A percentile compares a stretch with the other conserved stretches of the same genome.
Evolutionary conservation across 176 grass and related monocot genomes (phyloP).

Genomic region (Bolboschoenus planiculmis): DNA sequence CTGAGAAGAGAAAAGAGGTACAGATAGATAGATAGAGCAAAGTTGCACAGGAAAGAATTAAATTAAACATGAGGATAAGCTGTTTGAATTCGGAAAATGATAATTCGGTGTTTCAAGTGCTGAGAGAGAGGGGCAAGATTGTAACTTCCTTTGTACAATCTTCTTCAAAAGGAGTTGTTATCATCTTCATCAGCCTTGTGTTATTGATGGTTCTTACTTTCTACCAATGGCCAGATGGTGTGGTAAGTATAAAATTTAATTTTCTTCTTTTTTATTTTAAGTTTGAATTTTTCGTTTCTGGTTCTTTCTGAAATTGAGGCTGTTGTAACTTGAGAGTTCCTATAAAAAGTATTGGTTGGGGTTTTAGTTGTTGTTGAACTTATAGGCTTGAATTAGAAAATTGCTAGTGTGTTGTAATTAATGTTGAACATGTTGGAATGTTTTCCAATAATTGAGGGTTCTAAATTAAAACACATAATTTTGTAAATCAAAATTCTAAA

Average conservation of each 20-base stretch:
- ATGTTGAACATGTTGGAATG: too few species aligned
- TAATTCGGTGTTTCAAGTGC: neutral
- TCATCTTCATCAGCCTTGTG: conserved; percentile 9
- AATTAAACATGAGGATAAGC: conserved; percentile 13
- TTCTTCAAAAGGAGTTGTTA: conserved; percentile 22
- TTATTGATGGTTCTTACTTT: conserved; percentile 18
- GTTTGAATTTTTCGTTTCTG: neutral
- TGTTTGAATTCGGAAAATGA: conserved; percentile 3
- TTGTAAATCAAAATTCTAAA: too few species aligned
- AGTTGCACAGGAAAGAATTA: too few species aligned
- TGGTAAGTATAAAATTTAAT: conserved; percentile 12
- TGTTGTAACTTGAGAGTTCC: too few species aligned
- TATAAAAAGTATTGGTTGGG: too few species aligned
- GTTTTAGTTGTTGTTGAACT: neutral
- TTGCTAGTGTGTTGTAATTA: neutral
- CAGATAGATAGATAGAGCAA: too few species aligned
- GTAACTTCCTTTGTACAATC: neutral
- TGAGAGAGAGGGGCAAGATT: neutral
- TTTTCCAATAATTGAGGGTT: too few species aligned
- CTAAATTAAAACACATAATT: too few species aligned
- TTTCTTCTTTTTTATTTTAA: neutral
- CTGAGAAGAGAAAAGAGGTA: too few species aligned
- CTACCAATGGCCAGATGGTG: neutral
- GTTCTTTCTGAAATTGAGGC: neutral
- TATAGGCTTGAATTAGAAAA: neutral